Conservation (phyloP, 202 grass and related monocot genomes). For the Brachypodium distachyon region DNA sequence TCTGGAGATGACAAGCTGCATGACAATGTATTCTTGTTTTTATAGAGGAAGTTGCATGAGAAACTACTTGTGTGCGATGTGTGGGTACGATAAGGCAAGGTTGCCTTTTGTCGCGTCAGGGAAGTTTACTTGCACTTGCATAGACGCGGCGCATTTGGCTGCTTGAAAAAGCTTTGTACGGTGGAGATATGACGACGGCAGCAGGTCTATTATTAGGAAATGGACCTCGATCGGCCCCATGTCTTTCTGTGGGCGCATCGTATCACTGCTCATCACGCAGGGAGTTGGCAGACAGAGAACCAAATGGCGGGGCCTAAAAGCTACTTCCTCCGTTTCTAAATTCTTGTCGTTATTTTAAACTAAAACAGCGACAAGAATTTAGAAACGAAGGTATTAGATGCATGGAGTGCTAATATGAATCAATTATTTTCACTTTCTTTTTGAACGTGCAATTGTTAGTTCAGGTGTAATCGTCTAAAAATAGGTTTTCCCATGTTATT, state of each 20-base stretch:
- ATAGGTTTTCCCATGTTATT: not conserved
- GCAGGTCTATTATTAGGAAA: not conserved
- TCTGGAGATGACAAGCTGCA: not conserved
- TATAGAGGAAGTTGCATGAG: not conserved
- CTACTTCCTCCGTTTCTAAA: no score
- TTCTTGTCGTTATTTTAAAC: no score
- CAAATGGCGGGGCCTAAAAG: not conserved
- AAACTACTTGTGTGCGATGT: not conserved
- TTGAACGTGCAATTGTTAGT: not conserved
- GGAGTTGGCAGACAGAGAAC: conserved; percentile 23
- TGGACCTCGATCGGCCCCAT: not conserved
- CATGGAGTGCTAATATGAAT: not conserved
- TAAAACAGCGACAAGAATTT: no score
- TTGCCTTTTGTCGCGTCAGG: not conserved
- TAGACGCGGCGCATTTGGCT: conserved; percentile 25
- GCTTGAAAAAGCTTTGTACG: not conserved
- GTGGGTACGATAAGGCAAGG: not conserved
- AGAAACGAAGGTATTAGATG: no score
- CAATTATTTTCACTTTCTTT: not conserved
- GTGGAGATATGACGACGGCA: conserved; percentile 12
- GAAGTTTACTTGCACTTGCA: conserved; percentile 22
- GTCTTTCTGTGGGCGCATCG: not conserved
- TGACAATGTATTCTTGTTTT: not conserved
- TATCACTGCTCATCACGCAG: not conserved
- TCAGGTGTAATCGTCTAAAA: not conserved